Evolutionary conservation across 768 basidiomycete genomes (phyloP).

Genomic region (Tylopilus felleus): DNA sequence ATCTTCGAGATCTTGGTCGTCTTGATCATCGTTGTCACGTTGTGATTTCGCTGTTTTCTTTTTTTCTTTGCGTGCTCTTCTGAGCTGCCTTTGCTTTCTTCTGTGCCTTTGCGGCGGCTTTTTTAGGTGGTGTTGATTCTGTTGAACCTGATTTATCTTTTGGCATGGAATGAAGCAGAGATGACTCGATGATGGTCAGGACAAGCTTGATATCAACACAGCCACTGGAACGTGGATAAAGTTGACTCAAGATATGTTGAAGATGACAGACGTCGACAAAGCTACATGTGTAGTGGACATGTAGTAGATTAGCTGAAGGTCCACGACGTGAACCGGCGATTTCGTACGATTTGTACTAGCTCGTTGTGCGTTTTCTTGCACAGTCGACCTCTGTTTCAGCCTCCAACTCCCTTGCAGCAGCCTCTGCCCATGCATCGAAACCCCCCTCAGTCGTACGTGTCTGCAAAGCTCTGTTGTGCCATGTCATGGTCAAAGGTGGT

Average conservation of each 20-base stretch:
- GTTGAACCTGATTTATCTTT: constrained; percentile 16
- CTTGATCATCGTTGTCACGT: constrained; percentile 53
- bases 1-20: constrained; percentile 76
- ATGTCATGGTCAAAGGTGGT: constrained; percentile 30
- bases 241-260: no score
- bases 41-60: constrained; percentile 49
- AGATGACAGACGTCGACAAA: no score
- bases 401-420: constrained; percentile 54
- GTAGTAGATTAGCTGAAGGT: neutral
- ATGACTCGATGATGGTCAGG: neutral
- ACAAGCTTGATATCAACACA: no score
- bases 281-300: no score
- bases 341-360: neutral
- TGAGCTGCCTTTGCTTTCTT: constrained; percentile 67
- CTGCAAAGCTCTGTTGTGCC: constrained; percentile 50
- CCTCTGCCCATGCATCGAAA: constrained; percentile 50
- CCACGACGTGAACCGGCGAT: neutral
- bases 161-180: constrained; percentile 7
- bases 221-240: no score
- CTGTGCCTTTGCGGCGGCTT: constrained; percentile 49
- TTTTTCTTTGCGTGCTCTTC: constrained; percentile 67
- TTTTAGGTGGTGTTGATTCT: constrained; percentile 36
- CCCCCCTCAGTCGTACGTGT: constrained; percentile 59
- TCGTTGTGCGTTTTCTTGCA: constrained; percentile 14
- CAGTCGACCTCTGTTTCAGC: constrained; percentile 53